Conservation (phyloP, 2,329 filamentous ascomycete species). For the Bipolaris sorokiniana region DNA sequence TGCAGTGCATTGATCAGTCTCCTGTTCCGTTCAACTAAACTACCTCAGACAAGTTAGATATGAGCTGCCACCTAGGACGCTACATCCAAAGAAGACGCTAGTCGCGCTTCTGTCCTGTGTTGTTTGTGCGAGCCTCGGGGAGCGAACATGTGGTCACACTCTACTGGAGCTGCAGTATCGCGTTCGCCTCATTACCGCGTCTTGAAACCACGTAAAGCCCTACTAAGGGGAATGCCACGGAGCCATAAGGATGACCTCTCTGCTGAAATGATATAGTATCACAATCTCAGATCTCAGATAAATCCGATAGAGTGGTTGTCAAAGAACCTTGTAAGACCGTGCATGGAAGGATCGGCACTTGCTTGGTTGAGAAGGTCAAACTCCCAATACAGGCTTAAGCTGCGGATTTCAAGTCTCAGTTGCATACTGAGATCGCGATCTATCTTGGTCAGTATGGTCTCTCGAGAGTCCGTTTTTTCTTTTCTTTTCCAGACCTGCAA, state of each 20-base stretch:
- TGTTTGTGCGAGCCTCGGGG: background rate
- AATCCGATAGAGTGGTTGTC: background rate
- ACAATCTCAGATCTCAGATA: background rate
- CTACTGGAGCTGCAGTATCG: background rate
- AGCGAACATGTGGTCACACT: background rate
- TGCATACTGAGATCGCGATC: background rate
- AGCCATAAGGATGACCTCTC: background rate
- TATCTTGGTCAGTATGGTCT: background rate
- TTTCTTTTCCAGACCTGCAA: background rate
- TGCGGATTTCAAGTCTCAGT: background rate
- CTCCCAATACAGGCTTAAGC: conserved; percentile 2
- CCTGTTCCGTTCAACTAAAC: background rate
- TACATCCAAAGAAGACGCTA: background rate
- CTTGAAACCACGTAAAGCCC: background rate
- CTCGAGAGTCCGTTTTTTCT: background rate
- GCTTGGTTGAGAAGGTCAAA: background rate
- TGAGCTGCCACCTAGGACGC: background rate
- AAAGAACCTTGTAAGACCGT: conserved; percentile 3
- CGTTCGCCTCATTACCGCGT: background rate
- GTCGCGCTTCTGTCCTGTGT: background rate
- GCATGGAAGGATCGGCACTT: conserved; percentile 12
- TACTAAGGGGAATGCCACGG: too few relatives aligned
- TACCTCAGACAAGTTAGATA: background rate
- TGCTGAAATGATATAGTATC: background rate
- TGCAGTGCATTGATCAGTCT: background rate